A percentile compares a stretch with the other conserved stretches of the same genome.
Evolutionary conservation across 345 rosid genomes (phyloP).

Genomic region (Orychophragmus violaceus): DNA sequence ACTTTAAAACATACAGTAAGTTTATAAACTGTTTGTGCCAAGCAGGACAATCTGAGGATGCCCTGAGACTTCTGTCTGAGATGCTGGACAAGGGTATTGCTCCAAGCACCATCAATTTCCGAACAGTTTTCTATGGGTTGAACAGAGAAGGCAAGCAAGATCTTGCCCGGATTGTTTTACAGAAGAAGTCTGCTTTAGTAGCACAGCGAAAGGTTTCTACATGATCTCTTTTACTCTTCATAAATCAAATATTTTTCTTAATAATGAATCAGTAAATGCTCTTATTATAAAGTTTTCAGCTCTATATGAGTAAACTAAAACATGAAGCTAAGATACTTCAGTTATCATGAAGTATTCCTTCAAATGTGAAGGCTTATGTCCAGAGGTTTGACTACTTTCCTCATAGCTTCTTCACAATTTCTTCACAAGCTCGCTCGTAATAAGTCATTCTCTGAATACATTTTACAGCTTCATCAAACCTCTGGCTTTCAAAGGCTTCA

Average conservation of each 20-base stretch:
- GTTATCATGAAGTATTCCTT: not conserved
- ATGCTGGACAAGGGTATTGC: slow-evolving; percentile 51
- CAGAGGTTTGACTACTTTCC: not conserved
- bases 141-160: slow-evolving; percentile 70
- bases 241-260: not conserved
- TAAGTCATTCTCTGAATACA: slow-evolving; percentile 87
- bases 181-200: slow-evolving; percentile 45
- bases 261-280: not conserved
- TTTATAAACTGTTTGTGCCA: slow-evolving; percentile 57
- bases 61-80: slow-evolving; percentile 50
- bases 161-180: slow-evolving; percentile 48
- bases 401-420: slow-evolving; percentile 72
- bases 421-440: slow-evolving; percentile 70
- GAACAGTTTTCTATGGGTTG: slow-evolving; percentile 56
- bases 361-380: slow-evolving; percentile 1
- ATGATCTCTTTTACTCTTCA: slow-evolving; percentile 20
- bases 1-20: slow-evolving; percentile 65
- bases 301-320: slow-evolving; percentile 4
- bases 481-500: slow-evolving; percentile 42
- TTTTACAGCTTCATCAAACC: slow-evolving; percentile 56
- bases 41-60: slow-evolving; percentile 59
- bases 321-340: not conserved
- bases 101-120: slow-evolving; percentile 61
- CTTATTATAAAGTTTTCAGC: slow-evolving; percentile 3
- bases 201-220: slow-evolving; percentile 39